Percentiles rank a stretch among this genome's conserved stretches.
Conservation (phyloP, 805 yeast species). For the Hanseniaspora hatyaiensis region DNA sequence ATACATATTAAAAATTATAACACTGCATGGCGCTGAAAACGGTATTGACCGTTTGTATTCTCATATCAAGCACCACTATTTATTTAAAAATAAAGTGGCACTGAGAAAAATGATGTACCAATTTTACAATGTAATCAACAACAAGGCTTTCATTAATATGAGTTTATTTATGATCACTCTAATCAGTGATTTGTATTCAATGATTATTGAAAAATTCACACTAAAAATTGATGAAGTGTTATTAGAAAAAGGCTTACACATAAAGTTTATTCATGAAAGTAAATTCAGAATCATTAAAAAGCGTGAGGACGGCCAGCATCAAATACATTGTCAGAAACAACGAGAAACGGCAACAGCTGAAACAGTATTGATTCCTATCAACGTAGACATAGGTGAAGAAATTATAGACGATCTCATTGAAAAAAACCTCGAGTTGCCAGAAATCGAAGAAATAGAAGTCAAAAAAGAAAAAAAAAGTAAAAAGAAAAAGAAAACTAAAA, state of each 20-base stretch:
- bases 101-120: slow-evolving; percentile 3
- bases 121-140: slow-evolving; percentile 11
- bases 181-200: slow-evolving; percentile 1
- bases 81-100: neutral
- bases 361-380: neutral
- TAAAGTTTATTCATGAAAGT: neutral
- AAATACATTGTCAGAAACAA: no score
- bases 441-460: neutral
- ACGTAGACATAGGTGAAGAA: slow-evolving; percentile 8
- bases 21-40: neutral
- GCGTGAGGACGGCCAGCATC: neutral
- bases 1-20: slow-evolving; percentile 23
- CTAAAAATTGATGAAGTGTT: neutral
- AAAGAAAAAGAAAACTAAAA: slow-evolving; percentile 12
- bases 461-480: slow-evolving; percentile 5
- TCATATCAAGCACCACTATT: neutral
- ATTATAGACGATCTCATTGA: neutral
- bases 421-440: neutral
- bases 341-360: no score
- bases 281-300: slow-evolving; percentile 4
- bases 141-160: slow-evolving; percentile 11
- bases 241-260: neutral
- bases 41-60: neutral
- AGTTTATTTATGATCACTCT: slow-evolving; percentile 7
- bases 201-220: neutral